Evolutionary conservation across 2,329 filamentous ascomycete genomes (phyloP), one percentile per base, ranked within the genome.

Genomic region (Fusarium verrucosum): DNA sequence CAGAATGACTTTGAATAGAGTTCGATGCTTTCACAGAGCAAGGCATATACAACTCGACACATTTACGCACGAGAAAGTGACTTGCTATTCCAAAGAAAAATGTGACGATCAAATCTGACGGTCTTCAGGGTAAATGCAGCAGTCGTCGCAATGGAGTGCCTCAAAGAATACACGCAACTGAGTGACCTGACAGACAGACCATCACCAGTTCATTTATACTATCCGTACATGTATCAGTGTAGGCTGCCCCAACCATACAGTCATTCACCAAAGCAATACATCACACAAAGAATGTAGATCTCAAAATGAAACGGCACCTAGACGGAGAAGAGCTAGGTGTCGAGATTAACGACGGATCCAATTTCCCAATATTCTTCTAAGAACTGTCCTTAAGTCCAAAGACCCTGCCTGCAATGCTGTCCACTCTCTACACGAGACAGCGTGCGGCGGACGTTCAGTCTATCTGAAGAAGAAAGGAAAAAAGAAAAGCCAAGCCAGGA

Each of bases 311-410:
- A 84, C 82, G 79, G 76, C 78, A 79, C 76, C 75, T 79, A 80
- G 81, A 84, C 78, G 75, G 79, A 75, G 71, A 52, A 65, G 57
- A 74, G 77, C 77, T 78, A 78, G 78, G 70, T 78, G 80, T 76
- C 80, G 82, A 81, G 82, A 85, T 85, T 84, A 85, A 85, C 82
- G 82, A 84, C 78, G 80, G 82, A 84, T 82, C 81, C 63, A 71
- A 75, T 72, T 72, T 74, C 62, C 62, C 63, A 67, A 60, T 65
- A 54, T 79, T 81, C 70, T 76, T 83, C 82, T 83, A 71, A 77
- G 77, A 80, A 73, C 74, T 68, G 70, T 73, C 76, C 73, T 70
- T 53, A 49, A 70, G 70, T 73, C 73, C 72, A 77, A 77, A 72
- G 74, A 73, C 73, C 69, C 68, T 75, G 75, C 72, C 75, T 61